A percentile compares a stretch with the other conserved stretches of the same genome.
Conservation (phyloP, 805 yeast genomes). For the Teunomyces lycoperdinae region DNA sequence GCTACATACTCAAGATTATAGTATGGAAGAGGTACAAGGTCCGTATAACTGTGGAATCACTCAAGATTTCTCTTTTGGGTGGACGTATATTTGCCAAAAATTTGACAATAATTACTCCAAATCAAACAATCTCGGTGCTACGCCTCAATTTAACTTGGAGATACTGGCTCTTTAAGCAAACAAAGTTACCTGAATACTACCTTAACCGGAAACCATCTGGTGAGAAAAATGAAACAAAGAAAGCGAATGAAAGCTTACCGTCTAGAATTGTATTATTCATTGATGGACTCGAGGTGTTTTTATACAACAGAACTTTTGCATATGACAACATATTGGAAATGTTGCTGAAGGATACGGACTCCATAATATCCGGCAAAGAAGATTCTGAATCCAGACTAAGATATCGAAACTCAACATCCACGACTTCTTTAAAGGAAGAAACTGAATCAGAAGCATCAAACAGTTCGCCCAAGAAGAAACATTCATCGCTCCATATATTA, state of each 20-base stretch:
- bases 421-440: constrained; percentile 1
- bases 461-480: neutral
- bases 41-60: constrained; percentile 64
- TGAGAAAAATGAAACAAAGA: constrained; percentile 5
- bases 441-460: constrained; percentile 1
- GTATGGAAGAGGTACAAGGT: constrained; percentile 65
- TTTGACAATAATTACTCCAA: constrained; percentile 66
- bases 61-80: constrained; percentile 75
- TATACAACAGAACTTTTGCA: constrained; percentile 76
- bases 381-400: constrained; percentile 12
- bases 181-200: constrained; percentile 38
- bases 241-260: constrained; percentile 46
- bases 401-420: constrained; percentile 11
- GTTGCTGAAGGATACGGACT: constrained; percentile 18
- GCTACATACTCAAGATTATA: constrained; percentile 48
- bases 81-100: constrained; percentile 82
- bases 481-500: constrained; percentile 13
- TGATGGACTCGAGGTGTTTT: constrained; percentile 79
- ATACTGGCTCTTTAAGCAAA: constrained; percentile 66
- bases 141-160: constrained; percentile 84
- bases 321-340: constrained; percentile 61
- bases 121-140: constrained; percentile 67
- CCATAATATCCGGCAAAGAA: constrained; percentile 11
- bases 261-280: constrained; percentile 55
- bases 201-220: constrained; percentile 16